These are phyloP conservation scores for Castanopsis chinensis DNA, from an alignment of 306 rosid species.

Conservation along the genomic window DNA sequence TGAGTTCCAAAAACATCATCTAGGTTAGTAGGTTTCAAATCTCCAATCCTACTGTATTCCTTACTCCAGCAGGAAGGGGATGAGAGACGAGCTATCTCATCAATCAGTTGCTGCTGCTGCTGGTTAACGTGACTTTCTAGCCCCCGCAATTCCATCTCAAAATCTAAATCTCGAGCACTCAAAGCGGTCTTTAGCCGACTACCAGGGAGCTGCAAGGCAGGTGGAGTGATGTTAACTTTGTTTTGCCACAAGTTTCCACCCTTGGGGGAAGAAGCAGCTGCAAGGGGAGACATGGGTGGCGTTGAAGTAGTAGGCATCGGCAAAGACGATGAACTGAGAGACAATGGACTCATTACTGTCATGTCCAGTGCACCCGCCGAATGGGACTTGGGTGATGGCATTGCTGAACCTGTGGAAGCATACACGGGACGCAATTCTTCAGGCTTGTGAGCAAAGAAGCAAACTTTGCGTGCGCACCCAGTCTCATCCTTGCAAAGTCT, in stretches of 20 bases:
- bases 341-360: slow-evolving; percentile 70
- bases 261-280: slow-evolving; percentile 79
- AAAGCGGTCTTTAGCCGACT: slow-evolving; percentile 78
- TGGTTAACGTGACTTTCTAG: slow-evolving; percentile 55
- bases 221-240: slow-evolving; percentile 80
- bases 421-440: slow-evolving; percentile 92
- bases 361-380: slow-evolving; percentile 52
- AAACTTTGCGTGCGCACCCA: slow-evolving; percentile 84
- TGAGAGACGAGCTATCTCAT: slow-evolving; percentile 88
- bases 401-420: slow-evolving; percentile 93
- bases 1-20: slow-evolving; percentile 75
- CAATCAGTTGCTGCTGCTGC: slow-evolving; percentile 69
- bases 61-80: slow-evolving; percentile 67
- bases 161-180: slow-evolving; percentile 82
- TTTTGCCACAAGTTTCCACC: slow-evolving; percentile 88
- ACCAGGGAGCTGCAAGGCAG: slow-evolving; percentile 83
- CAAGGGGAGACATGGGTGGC: slow-evolving; percentile 90
- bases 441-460: slow-evolving; percentile 94
- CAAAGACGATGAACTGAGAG: slow-evolving; percentile 74
- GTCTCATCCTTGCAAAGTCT: slow-evolving; percentile 98
- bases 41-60: slow-evolving; percentile 59
- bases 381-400: slow-evolving; percentile 90
- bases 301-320: slow-evolving; percentile 76
- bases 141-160: slow-evolving; percentile 80
- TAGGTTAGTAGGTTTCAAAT: slow-evolving; percentile 79